Evolutionary conservation across 176 grass and related monocot genomes (phyloP), one percentile per base, ranked within the genome.

Genomic region (Triticum urartu): DNA sequence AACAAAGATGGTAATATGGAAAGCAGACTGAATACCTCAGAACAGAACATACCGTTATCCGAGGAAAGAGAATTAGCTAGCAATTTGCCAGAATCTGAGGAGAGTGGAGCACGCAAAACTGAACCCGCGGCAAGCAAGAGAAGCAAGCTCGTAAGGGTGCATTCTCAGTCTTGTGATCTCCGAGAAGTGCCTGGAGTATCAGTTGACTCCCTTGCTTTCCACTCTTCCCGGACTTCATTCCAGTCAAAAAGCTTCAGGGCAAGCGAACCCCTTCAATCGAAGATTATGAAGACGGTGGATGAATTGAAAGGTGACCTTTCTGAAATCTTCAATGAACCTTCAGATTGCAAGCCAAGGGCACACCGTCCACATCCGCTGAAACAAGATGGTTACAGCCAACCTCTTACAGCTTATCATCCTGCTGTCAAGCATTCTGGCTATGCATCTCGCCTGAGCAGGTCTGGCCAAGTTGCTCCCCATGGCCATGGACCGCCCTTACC

Each of bases 231-330:
- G 80, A 91, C 69, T 33, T 92, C 88, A 25, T 78, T 82, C 66
- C 61, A 89, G 14, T 85, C 91, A 0, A 85, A 88, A 39, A 91
- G 80, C 79, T 81, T 88, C 77, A 86, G 81, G 45, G 84, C 86
- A 4, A 84, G 83, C 5, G 86, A 79, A 43, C 76, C 83, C 22
- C 77, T 92, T 70, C 86, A 91, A 75, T 85, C 86, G 3, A 90
- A 94, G 90, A 95, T 98, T 77, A 85, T 94, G 81, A 91, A 83
- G 74, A 95, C 83, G 21, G 90, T 95, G 35, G 93, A 98, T 67
- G 89, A 89, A 56, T 56, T 95, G 45, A 91, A 83, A 88, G 88
- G 72, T 2, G 93, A 94, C 38, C 90, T 98, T 21, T 87, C 86
- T 74, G 79, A 95, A 75, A 34, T 95, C 61, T 95, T 98, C 70